Percentiles rank a stretch among this genome's conserved stretches.
Evolutionary conservation across 1,284 basidiomycete species (phyloP).

Genomic region (Apiotrichum siamense): DNA sequence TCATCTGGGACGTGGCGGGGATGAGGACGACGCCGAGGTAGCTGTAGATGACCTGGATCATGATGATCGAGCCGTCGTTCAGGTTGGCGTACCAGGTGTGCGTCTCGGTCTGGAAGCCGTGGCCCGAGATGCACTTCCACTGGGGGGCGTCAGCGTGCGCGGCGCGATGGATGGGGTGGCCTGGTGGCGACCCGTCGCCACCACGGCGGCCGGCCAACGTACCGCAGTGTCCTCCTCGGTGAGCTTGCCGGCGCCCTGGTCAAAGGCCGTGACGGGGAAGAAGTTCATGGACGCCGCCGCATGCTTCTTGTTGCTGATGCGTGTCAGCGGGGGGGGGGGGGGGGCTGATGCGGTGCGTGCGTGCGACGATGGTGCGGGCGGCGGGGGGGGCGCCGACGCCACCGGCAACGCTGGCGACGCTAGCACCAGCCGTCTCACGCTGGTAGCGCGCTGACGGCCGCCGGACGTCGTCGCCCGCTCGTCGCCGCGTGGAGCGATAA

Average conservation of each 20-base stretch:
- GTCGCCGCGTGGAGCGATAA: background rate
- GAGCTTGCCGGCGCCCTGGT: constrained; percentile 36
- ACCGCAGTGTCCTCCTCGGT: constrained; percentile 42
- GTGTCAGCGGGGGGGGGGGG: background rate
- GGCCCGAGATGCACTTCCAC: constrained; percentile 67
- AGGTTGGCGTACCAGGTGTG: constrained; percentile 82
- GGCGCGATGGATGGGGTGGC: too few relatives aligned
- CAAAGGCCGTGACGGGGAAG: constrained; percentile 61
- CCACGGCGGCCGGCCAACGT: too few relatives aligned
- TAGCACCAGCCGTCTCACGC: background rate
- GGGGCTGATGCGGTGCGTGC: background rate
- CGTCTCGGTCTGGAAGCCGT: constrained; percentile 86
- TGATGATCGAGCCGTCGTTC: constrained; percentile 73
- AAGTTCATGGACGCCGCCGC: constrained; percentile 55
- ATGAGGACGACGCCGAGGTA: constrained; percentile 60
- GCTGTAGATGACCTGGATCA: constrained; percentile 93
- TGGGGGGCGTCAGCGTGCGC: too few relatives aligned
- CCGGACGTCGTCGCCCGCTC: background rate
- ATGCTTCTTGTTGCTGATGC: background rate
- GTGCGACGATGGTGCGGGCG: background rate
- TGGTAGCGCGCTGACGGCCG: too few relatives aligned
- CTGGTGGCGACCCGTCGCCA: too few relatives aligned
- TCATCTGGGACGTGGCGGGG: constrained; percentile 85
- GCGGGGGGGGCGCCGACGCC: too few relatives aligned
- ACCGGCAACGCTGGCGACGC: background rate